Base-by-base conservation (phyloP, 306 rosid genomes). In the Trichosanthes cucumerina region DNA sequence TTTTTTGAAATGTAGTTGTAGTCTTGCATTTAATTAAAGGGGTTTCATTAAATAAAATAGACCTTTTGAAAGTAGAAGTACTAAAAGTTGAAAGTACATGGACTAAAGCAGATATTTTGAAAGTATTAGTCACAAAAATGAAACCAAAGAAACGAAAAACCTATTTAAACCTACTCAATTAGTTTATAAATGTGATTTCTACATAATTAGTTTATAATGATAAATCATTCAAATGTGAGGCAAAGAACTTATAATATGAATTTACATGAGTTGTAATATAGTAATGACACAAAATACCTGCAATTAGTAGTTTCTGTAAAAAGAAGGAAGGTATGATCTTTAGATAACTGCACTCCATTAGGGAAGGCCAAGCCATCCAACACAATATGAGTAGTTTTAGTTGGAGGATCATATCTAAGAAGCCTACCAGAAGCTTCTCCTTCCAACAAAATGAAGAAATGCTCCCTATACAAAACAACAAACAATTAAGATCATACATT, bases 361-460 rank as follows among this genome's bases (percentile, higher is more conserved):
- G 98, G 97, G 80, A 92, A 95, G 77, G 97, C 97, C 86, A 95
- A 92, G 6, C 97, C 96, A 59, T 91, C 92, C 84, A 95, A 84
- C 10, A 95, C 94, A 84, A 91, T 85, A 60, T 86, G 91, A 14
- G 97, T 95, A 76, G 90, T 84, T 89, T 91, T 88, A 18, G 97
- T 92, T 4, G 89, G 86, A 78, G 97, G 98, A 58, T 95, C 98
- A 81, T 92, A 95, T 84, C 97, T 88, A 0, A 89, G 87, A 76
- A 92, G 96, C 86, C 99, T 89, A 10, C 97, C 97, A 0, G 96
- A 91, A 52, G 97, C 84, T 88, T 95, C 97, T 77, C 97, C 99
- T 92, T 95, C 97, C 82, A 95, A 83, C 70, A 95, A 74, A 57
- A 92, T 89, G 75, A 92, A 86, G 78, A 95, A 90, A 80, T 95